Conservation (phyloP, 2,329 filamentous ascomycete genomes). For the Beauveria sp. region DNA sequence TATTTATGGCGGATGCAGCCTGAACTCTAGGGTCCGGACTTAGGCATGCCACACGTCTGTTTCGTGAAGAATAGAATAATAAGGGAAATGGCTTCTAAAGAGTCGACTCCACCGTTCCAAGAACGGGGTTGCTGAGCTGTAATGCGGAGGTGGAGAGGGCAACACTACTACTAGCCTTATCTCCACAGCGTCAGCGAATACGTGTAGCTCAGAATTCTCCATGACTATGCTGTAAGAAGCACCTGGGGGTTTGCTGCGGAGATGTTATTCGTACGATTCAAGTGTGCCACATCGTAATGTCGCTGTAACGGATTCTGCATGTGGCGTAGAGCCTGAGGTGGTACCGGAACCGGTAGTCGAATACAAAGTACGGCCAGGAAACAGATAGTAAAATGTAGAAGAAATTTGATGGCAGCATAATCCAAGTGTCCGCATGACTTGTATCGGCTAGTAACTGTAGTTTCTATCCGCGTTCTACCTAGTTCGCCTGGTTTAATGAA, state of each 20-base stretch:
- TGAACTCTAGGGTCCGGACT: neutral
- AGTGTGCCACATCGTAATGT: neutral
- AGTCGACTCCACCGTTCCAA: neutral
- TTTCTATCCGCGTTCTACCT: no score
- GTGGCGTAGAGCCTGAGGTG: neutral
- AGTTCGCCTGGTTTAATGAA: no score
- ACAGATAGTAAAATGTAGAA: neutral
- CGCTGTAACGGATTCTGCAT: neutral
- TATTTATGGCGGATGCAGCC: neutral
- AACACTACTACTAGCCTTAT: neutral
- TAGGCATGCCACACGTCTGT: neutral
- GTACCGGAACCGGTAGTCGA: neutral
- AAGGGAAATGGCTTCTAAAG: neutral
- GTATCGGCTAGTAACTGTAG: no score
- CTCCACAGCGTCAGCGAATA: neutral
- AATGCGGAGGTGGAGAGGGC: slow-evolving; percentile 1
- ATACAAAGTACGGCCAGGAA: no score
- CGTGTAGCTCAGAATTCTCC: neutral
- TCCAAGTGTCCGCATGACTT: neutral
- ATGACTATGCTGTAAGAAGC: neutral
- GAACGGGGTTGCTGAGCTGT: neutral
- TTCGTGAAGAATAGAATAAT: neutral
- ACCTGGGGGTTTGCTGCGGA: no score
- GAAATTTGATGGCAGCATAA: neutral
- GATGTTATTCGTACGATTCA: neutral